phyloP scores from a whole-genome alignment of 2,329 filamentous ascomycete species.

The Diaporthe citrichinensis region DNA sequence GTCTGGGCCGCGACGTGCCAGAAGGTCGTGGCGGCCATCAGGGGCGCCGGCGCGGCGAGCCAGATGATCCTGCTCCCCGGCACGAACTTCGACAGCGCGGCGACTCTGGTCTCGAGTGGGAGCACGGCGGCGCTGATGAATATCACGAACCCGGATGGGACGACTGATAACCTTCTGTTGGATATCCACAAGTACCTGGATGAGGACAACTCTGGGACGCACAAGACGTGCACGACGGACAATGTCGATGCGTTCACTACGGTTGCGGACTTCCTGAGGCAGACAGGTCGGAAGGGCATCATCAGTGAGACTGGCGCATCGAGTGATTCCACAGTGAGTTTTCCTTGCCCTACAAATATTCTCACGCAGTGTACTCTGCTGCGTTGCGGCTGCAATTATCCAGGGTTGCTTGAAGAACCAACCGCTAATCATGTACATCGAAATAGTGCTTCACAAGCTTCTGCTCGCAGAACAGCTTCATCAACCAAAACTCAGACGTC shows the following conservation, averaged over 20 bases:
- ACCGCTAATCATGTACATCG: neutral
- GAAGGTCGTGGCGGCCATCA: slow-evolving; percentile 73
- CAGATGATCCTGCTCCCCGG: slow-evolving; percentile 74
- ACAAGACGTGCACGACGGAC: slow-evolving; percentile 66
- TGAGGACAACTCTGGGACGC: slow-evolving; percentile 67
- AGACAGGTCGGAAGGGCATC: slow-evolving; percentile 63
- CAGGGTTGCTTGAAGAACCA: neutral
- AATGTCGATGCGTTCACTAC: slow-evolving; percentile 59
- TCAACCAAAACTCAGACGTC: slow-evolving; percentile 62
- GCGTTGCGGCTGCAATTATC: no score
- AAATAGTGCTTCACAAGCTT: slow-evolving; percentile 58
- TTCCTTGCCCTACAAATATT: no score
- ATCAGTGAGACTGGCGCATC: slow-evolving; percentile 68
- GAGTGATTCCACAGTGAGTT: slow-evolving; percentile 55
- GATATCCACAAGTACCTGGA: slow-evolving; percentile 73
- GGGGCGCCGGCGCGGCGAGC: slow-evolving; percentile 71
- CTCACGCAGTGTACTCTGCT: no score
- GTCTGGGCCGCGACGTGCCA: slow-evolving; percentile 74
- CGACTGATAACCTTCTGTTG: slow-evolving; percentile 66
- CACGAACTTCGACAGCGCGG: slow-evolving; percentile 69
- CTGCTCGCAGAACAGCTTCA: slow-evolving; percentile 62
- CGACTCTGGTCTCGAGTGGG: slow-evolving; percentile 62
- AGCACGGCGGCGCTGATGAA: slow-evolving; percentile 64
- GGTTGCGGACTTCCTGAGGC: slow-evolving; percentile 62
- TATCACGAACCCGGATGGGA: slow-evolving; percentile 70